Evolutionary conservation across 2,329 filamentous ascomycete genomes (phyloP).

Genomic region (Sclerotinia spermophila): DNA sequence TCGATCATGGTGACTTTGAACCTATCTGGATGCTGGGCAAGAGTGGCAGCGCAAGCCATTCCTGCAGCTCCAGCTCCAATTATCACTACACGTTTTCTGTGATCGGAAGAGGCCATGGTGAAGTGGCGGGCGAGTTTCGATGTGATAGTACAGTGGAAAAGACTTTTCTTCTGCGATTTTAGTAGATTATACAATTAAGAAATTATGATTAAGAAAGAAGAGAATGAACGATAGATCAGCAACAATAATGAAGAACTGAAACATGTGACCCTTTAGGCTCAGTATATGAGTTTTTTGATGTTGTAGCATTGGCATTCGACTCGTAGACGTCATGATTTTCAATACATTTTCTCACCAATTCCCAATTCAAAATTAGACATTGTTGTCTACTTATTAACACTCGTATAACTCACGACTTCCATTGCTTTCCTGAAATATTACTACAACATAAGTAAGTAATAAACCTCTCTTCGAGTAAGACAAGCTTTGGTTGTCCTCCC

Average conservation of each 20-base stretch:
- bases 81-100: conserved; percentile 50
- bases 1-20: conserved; percentile 65
- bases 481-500: not conserved
- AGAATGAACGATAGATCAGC: not conserved
- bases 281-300: not conserved
- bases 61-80: conserved; percentile 62
- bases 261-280: not conserved
- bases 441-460: not conserved
- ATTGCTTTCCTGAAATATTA: not conserved
- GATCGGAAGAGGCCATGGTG: conserved; percentile 3
- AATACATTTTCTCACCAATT: not conserved
- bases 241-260: not conserved
- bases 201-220: not conserved
- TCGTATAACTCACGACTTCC: too few species aligned
- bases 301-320: not conserved
- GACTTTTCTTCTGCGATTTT: not conserved
- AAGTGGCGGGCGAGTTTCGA: not conserved
- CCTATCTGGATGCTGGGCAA: conserved; percentile 61
- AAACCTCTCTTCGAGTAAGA: not conserved
- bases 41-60: conserved; percentile 60
- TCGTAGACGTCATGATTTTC: conserved; percentile 15
- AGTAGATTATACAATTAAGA: not conserved
- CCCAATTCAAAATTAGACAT: not conserved
- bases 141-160: not conserved
- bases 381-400: too few species aligned